A percentile compares a stretch with the other conserved stretches of the same genome.
These are phyloP conservation scores for Rhizopogon parksii DNA, from an alignment of 1,284 basidiomycete genomes.

Conservation along the genomic window DNA sequence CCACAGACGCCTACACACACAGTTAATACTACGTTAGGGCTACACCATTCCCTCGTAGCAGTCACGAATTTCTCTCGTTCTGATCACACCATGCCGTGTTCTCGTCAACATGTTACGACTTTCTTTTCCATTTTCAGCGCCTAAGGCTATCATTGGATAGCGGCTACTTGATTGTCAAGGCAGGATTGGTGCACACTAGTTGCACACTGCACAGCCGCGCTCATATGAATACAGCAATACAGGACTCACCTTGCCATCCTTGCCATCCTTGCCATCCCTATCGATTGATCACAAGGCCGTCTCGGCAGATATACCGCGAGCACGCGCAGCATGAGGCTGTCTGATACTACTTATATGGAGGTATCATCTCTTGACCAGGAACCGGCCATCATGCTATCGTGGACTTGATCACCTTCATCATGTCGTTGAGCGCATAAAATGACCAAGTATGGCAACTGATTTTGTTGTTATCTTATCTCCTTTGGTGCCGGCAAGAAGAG, in stretches of 20 bases:
- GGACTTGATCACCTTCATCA: not conserved
- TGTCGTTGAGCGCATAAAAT: not conserved
- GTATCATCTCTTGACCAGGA: not conserved
- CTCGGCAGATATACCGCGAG: not conserved
- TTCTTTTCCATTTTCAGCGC: not conserved
- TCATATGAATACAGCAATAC: not conserved
- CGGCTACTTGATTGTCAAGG: not conserved
- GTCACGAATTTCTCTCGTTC: not conserved
- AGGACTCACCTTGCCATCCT: not conserved
- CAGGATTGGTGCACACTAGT: not conserved
- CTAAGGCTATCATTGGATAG: not conserved
- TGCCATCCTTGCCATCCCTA: not conserved
- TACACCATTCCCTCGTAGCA: not conserved
- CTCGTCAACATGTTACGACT: not conserved
- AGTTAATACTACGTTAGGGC: not conserved
- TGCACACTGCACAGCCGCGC: no score
- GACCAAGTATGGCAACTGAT: not conserved
- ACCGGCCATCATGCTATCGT: not conserved
- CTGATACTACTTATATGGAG: not conserved
- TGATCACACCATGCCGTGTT: not conserved
- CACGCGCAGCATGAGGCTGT: not conserved
- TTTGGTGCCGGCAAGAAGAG: not conserved
- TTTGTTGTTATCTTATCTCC: constrained; percentile 1
- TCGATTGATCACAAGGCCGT: not conserved
- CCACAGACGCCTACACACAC: not conserved